Evolutionary conservation across 1,284 basidiomycete species (phyloP), one percentile per base, ranked within the genome.

Genomic region (Prillingera fragicola): DNA sequence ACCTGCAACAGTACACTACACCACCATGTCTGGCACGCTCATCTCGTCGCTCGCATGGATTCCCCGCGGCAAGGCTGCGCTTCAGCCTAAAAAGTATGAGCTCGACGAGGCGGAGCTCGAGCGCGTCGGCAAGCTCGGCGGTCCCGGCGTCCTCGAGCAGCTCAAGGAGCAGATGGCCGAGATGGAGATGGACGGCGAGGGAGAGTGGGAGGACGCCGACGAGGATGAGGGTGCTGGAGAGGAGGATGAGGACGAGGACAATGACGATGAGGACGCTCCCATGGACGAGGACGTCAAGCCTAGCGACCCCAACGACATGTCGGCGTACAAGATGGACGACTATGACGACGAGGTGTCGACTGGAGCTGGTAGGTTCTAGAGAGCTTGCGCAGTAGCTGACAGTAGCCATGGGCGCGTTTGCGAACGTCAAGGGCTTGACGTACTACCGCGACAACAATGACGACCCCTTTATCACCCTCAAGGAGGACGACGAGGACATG

Each of bases 401-500:
- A 5, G 15, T 8, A 87, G 86, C 79, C 26, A 76, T 80, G 65
- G 92, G 92, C 14, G 86, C 88, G 8, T 97, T 99, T 73, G 89
- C 84, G 69, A 95, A 90, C 64, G 89, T 98, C 72, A 95, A 95
- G 66, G 92, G 94, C 5, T 74, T 98, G 41, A 85, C 85, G 28
- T 95, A 87, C 67, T 92, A 96, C 70, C 82, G 83, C 40, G 82
- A 87, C 62, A 91, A 94, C 65, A 80, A 87, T 45, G 90, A 97
- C 34, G 95, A 99, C 71, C 95, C 95, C 1, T 98, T 94, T 67
- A 87, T 99, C 59, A 98, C 94, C 0, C 73, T 98, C 24, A 91
- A 95, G 77, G 87, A 92, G 65, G 88, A 62, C 53, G 81, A 83
- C 33, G 85, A 87, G 37, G 84, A 83, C 15, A 77, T 84, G 38